Percentiles rank a stretch among this genome's conserved stretches.
Evolutionary conservation across 2,329 filamentous ascomycete genomes (phyloP).

Genomic region (Fusarium sp.): DNA sequence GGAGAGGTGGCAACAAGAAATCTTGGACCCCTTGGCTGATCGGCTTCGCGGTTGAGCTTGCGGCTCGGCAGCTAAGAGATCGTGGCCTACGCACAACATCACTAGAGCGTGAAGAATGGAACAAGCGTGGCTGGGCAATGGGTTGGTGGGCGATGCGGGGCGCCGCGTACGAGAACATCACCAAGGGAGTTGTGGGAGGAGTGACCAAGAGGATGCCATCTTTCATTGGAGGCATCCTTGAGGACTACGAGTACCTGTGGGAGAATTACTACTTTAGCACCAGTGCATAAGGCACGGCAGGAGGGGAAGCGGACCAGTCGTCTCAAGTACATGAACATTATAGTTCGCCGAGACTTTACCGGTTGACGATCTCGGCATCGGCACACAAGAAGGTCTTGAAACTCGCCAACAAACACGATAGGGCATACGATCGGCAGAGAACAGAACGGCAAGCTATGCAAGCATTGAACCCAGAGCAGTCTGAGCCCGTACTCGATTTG

Average conservation of each 20-base stretch:
- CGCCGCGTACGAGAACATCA: constrained; percentile 95
- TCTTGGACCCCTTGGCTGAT: constrained; percentile 94
- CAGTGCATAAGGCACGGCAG: constrained; percentile 52
- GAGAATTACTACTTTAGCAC: constrained; percentile 95
- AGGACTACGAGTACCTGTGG: constrained; percentile 98
- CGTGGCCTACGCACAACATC: constrained; percentile 84
- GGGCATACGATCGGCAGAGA: constrained; percentile 24
- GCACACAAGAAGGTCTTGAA: constrained; percentile 8
- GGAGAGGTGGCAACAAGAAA: constrained; percentile 68
- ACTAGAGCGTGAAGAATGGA: constrained; percentile 90
- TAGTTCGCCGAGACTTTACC: constrained; percentile 11
- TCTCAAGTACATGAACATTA: constrained; percentile 22
- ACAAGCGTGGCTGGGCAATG: constrained; percentile 88
- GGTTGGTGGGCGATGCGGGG: constrained; percentile 97
- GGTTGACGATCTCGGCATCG: constrained; percentile 25
- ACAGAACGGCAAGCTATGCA: constrained; percentile 10
- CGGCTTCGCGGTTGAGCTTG: constrained; percentile 86
- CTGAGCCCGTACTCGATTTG: constrained; percentile 23
- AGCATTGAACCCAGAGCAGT: constrained; percentile 13
- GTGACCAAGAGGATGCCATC: constrained; percentile 83
- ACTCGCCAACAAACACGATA: constrained; percentile 11
- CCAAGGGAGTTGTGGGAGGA: constrained; percentile 78
- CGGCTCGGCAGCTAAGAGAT: constrained; percentile 84
- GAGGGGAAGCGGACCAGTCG: constrained; percentile 2
- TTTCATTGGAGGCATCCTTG: constrained; percentile 85